Percentiles rank a stretch among this genome's conserved stretches.
phyloP scores from a whole-genome alignment of 2,329 filamentous ascomycete species.

The Mycosphaerella sp. region DNA sequence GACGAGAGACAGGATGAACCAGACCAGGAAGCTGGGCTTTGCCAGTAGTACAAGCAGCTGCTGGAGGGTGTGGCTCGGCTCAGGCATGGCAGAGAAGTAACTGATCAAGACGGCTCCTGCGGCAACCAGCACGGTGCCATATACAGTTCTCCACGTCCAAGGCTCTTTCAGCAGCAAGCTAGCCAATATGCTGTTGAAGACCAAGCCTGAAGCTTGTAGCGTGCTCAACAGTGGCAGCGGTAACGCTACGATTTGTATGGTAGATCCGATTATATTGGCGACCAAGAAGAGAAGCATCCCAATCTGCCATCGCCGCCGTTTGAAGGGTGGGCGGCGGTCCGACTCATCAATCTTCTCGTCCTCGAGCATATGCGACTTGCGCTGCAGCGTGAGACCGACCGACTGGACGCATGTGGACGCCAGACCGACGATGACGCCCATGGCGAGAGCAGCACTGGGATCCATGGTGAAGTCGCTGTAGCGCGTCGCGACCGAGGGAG shows the following conservation, averaged over 20 bases:
- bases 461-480: slow-evolving; percentile 13
- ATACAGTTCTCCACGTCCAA: slow-evolving; percentile 88
- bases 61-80: slow-evolving; percentile 79
- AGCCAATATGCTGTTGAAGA: slow-evolving; percentile 98
- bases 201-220: slow-evolving; percentile 86
- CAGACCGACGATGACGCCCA: slow-evolving; percentile 89
- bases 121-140: slow-evolving; percentile 83
- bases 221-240: slow-evolving; percentile 92
- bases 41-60: slow-evolving; percentile 73
- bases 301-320: slow-evolving; percentile 83
- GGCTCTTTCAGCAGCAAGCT: slow-evolving; percentile 87
- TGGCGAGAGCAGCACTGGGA: slow-evolving; percentile 30
- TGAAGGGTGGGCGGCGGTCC: slow-evolving; percentile 76
- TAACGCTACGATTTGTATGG: slow-evolving; percentile 93
- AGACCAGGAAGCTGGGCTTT: slow-evolving; percentile 69
- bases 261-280: slow-evolving; percentile 89
- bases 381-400: slow-evolving; percentile 87
- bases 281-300: slow-evolving; percentile 97
- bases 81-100: slow-evolving; percentile 86
- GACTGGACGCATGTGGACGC: slow-evolving; percentile 92
- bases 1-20: slow-evolving; percentile 77
- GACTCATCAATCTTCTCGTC: slow-evolving; percentile 82
- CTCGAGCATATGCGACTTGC: slow-evolving; percentile 96
- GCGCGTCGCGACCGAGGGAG: slow-evolving; percentile 7
- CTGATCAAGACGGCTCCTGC: slow-evolving; percentile 85